phyloP scores from a whole-genome alignment of 805 yeast species.

The Hanseniaspora clermontiae region DNA sequence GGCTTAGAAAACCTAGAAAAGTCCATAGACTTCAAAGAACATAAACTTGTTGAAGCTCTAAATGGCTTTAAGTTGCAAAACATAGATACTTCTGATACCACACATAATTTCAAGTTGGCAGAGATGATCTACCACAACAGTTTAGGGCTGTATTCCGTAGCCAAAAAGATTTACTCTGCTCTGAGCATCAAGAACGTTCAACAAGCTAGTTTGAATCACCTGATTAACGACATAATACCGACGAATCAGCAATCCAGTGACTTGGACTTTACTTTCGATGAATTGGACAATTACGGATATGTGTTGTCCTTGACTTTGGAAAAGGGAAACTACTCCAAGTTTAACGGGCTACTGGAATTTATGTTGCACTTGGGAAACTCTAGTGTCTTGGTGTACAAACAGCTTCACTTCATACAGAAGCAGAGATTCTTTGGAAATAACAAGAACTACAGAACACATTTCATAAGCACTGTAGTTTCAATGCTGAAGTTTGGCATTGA shows the following conservation, averaged over 20 bases:
- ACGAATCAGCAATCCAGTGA: constrained; percentile 34
- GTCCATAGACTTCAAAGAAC: constrained; percentile 2
- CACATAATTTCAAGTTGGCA: constrained; percentile 61
- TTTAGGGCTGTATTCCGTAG: constrained; percentile 42
- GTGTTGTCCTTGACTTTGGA: constrained; percentile 42
- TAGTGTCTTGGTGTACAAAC: constrained; percentile 30
- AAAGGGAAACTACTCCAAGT: constrained; percentile 48
- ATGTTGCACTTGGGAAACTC: constrained; percentile 37
- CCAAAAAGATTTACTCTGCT: constrained; percentile 36
- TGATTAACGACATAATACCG: constrained; percentile 38
- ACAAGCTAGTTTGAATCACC: constrained; percentile 52
- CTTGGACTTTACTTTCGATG: constrained; percentile 31
- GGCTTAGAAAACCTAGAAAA: background rate
- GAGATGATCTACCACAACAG: constrained; percentile 48
- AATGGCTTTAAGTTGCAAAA: background rate
- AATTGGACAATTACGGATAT: constrained; percentile 39
- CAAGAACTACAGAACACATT: constrained; percentile 19
- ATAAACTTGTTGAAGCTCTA: background rate
- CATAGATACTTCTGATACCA: constrained; percentile 20
- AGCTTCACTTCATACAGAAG: constrained; percentile 19
- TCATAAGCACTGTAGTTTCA: constrained; percentile 18
- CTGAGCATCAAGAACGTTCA: constrained; percentile 66
- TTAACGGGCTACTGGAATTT: constrained; percentile 55
- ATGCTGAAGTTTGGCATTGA: constrained; percentile 28
- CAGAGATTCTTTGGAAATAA: constrained; percentile 24